These are phyloP conservation scores for Claviceps sp. DNA, from an alignment of 2,329 filamentous ascomycete species.

Conservation along the genomic window DNA sequence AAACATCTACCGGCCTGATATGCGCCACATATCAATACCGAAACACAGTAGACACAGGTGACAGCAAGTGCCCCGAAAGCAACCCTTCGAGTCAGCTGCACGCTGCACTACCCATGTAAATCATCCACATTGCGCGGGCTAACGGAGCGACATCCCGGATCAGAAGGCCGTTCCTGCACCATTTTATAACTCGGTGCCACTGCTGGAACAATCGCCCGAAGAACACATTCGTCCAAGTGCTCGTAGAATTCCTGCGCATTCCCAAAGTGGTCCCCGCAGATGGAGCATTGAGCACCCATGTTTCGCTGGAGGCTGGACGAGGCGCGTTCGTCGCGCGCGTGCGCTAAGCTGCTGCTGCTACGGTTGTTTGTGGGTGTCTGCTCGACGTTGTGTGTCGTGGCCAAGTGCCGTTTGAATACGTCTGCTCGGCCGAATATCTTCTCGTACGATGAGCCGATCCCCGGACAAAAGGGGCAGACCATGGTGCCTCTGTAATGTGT, in stretches of 20 bases:
- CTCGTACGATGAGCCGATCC: conserved; percentile 72
- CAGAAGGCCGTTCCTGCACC: neutral
- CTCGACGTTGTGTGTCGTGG: conserved; percentile 84
- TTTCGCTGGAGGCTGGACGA: neutral
- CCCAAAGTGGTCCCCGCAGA: conserved; percentile 65
- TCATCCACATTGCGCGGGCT: conserved; percentile 2
- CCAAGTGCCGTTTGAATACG: conserved; percentile 92
- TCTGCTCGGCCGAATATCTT: conserved; percentile 95
- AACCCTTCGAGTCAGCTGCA: no score
- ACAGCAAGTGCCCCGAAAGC: no score
- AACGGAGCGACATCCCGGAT: neutral
- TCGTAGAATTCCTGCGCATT: conserved; percentile 96
- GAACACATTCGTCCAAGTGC: conserved; percentile 62
- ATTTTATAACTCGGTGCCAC: neutral
- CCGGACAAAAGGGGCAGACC: conserved; percentile 93
- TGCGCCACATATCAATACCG: no score
- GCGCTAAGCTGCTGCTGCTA: conserved; percentile 19
- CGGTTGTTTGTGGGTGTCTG: conserved; percentile 77
- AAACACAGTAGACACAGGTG: no score
- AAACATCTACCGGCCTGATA: no score
- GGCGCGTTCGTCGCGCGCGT: conserved; percentile 1
- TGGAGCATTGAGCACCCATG: conserved; percentile 71
- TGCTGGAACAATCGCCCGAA: conserved; percentile 42
- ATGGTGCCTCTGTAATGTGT: conserved; percentile 98
- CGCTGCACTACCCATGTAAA: neutral